Evolutionary conservation across 2,329 filamentous ascomycete species (phyloP), one percentile per base, ranked within the genome.

Genomic region (Colletotrichum sp.): DNA sequence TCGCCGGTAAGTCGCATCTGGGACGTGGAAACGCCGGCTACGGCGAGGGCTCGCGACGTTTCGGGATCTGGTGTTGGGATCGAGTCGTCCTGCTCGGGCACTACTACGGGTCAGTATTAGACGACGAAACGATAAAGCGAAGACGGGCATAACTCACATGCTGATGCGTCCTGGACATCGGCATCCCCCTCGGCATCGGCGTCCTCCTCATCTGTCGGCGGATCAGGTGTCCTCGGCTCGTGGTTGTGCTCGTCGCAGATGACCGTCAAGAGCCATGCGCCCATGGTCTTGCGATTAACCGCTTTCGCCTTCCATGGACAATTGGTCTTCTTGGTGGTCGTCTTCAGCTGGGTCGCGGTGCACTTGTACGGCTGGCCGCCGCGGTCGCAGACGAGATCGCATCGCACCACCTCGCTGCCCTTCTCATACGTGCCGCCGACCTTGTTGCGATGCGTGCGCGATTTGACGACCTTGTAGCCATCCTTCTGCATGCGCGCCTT

Each of bases 301-400:
- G 86, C 86, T 75, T 87, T 87, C 34, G 86, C 86, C 76, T 86
- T 86, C 86, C 86, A 87, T 6, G 86, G 86, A 28, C 86, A 87
- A 65, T 85, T 84, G 0, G 86, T 87, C 81, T 87, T 87, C 79
- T 87, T 87, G 9, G 86, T 87, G 28, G 85, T 84, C 8, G 86
- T 86, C 79, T 87, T 87, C 77, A 86, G 85, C 79, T 87, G 86
- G 7, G 85, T 87, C 8, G 86, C 86, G 79, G 83, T 82, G 76
- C 85, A 86, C 60, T 85, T 85, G 78, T 87, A 87, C 12, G 86
- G 84, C 52, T 85, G 82, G 28, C 86, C 86, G 65, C 86, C 86
- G 61, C 86, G 84, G 77, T 87, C 84, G 79, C 86, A 87, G n/a
- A 87, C 86, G 4, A 87, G 83, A 79, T 87, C 86, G 75, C 84